A percentile compares a stretch with the other conserved stretches of the same genome.
Evolutionary conservation across 768 basidiomycete genomes (phyloP).

Genomic region (Tulasnella sp.): DNA sequence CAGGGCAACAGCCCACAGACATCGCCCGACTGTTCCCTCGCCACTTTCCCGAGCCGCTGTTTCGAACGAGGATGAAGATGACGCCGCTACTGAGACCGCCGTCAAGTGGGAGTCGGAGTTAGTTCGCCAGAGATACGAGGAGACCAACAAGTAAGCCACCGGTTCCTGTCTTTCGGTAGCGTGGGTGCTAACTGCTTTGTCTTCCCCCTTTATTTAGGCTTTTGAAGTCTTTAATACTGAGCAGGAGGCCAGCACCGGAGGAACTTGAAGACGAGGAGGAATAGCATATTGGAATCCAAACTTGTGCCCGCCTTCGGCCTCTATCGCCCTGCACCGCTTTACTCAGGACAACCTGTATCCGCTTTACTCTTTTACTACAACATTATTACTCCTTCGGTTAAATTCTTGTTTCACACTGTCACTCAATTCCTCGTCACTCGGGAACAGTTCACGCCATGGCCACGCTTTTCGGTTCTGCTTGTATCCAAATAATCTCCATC

Average conservation of each 20-base stretch:
- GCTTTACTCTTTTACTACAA: neutral
- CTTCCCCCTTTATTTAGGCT: constrained; percentile 42
- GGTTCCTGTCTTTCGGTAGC: neutral
- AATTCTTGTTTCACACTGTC: neutral
- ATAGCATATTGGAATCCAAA: neutral
- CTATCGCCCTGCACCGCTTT: neutral
- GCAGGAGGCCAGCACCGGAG: constrained; percentile 45
- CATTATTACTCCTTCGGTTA: neutral
- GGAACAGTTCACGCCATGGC: neutral
- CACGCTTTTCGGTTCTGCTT: neutral
- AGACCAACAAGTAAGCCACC: constrained; percentile 24
- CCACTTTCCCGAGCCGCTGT: neutral
- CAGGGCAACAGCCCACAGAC: neutral
- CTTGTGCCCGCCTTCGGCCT: neutral
- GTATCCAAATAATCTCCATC: neutral
- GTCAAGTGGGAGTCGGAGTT: constrained; percentile 10
- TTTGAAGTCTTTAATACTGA: constrained; percentile 61
- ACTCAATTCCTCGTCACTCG: neutral
- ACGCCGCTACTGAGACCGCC: neutral
- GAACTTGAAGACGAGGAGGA: constrained; percentile 19
- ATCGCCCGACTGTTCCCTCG: constrained; percentile 12
- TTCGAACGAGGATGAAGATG: neutral
- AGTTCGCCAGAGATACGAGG: constrained; percentile 26
- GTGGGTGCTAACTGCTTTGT: neutral
- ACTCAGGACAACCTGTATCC: neutral